Conservation (phyloP, 345 rosid genomes). For the Lenwebbia sp. region DNA sequence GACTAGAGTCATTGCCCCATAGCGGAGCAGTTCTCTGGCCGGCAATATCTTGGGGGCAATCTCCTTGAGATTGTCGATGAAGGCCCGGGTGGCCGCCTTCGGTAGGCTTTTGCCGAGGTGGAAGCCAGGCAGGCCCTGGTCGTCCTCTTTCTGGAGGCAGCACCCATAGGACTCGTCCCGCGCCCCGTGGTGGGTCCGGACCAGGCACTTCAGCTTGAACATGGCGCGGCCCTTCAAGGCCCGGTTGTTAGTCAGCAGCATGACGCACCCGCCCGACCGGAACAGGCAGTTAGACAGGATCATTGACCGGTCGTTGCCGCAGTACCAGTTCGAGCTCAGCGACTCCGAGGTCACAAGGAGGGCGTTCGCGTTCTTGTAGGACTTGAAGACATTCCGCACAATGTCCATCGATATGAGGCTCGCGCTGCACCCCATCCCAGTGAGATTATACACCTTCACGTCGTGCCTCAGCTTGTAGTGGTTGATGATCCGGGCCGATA, state of each 20-base stretch:
- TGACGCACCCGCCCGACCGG: conserved; percentile 72
- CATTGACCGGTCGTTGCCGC: conserved; percentile 77
- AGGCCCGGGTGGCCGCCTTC: conserved; percentile 59
- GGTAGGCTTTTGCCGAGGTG: conserved; percentile 61
- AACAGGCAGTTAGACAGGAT: conserved; percentile 76
- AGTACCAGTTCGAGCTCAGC: conserved; percentile 73
- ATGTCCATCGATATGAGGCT: conserved; percentile 71
- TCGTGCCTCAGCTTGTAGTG: conserved; percentile 70
- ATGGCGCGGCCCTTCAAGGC: conserved; percentile 31
- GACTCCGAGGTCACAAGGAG: conserved; percentile 68
- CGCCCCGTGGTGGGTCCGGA: conserved; percentile 80
- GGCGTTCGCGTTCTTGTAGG: conserved; percentile 35
- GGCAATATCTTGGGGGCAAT: conserved; percentile 73
- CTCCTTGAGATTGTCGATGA: conserved; percentile 60
- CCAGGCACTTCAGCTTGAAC: conserved; percentile 66
- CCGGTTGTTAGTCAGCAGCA: conserved; percentile 69
- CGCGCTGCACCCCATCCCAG: conserved; percentile 99
- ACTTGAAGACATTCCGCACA: conserved; percentile 44
- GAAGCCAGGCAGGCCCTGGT: conserved; percentile 52
- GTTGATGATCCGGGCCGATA: conserved; percentile 51
- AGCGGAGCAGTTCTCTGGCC: conserved; percentile 47
- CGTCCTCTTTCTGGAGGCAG: conserved; percentile 69
- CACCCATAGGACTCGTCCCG: conserved; percentile 62
- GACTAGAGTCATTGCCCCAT: conserved; percentile 9
- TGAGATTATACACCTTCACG: conserved; percentile 49